Conservation (phyloP, 1,284 basidiomycete genomes). For the Apiotrichum laibachii region DNA sequence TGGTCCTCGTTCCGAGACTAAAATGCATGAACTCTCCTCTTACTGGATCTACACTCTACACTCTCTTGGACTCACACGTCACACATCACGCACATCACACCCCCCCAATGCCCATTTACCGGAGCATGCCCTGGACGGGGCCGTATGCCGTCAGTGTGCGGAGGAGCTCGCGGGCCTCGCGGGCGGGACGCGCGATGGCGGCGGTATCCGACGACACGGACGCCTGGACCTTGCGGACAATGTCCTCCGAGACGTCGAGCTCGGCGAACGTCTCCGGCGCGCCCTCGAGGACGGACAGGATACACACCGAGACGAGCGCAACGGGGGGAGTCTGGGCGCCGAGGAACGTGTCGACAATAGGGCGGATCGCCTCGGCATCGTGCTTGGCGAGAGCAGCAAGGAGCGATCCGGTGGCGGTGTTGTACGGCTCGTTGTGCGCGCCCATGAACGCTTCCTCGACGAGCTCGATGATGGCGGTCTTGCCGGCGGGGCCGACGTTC, state of each 20-base stretch:
- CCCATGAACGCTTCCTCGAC: conserved; percentile 73
- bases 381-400: conserved; percentile 63
- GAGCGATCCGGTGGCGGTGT: conserved; percentile 66
- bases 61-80: too few species aligned
- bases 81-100: too few species aligned
- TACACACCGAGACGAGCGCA: conserved; percentile 60
- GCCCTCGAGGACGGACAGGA: conserved; percentile 61
- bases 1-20: too few species aligned
- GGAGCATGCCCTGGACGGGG: conserved; percentile 36
- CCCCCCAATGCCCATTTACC: conserved; percentile 9
- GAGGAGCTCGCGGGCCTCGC: conserved; percentile 77
- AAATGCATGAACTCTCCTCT: too few species aligned
- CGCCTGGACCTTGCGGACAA: conserved; percentile 71
- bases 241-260: conserved; percentile 61
- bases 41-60: too few species aligned
- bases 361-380: conserved; percentile 64
- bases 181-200: conserved; percentile 73
- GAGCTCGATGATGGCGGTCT: conserved; percentile 69
- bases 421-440: conserved; percentile 60
- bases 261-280: conserved; percentile 65
- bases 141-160: conserved; percentile 50
- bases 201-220: conserved; percentile 69
- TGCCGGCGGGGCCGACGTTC: conserved; percentile 74
- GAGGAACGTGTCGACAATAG: conserved; percentile 59
- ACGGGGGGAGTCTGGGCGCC: conserved; percentile 39